phyloP scores from a whole-genome alignment of 2,329 filamentous ascomycete genomes.

The Cadophora sp. region DNA sequence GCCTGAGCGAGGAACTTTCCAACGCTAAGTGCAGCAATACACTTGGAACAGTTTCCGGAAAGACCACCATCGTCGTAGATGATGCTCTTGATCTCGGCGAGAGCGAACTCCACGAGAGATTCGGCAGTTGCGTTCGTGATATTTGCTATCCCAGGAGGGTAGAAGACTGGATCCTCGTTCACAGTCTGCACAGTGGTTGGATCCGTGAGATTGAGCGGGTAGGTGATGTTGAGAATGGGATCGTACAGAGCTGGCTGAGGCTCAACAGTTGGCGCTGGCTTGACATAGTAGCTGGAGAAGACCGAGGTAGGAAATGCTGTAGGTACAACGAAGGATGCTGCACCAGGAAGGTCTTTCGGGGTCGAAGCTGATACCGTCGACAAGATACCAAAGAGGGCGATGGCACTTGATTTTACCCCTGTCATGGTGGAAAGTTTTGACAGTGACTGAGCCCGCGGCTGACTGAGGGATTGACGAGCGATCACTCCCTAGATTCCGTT shows the following conservation, averaged over 20 bases:
- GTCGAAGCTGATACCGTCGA: slow-evolving; percentile 1
- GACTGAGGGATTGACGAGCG: background rate
- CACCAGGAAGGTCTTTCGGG: slow-evolving; percentile 42
- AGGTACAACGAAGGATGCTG: slow-evolving; percentile 49
- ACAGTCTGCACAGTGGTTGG: slow-evolving; percentile 56
- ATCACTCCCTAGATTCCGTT: background rate
- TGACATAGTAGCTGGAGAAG: slow-evolving; percentile 57
- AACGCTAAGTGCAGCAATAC: slow-evolving; percentile 56
- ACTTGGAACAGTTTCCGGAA: slow-evolving; percentile 57
- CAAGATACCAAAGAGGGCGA: background rate
- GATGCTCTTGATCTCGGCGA: slow-evolving; percentile 54
- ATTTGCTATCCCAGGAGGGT: slow-evolving; percentile 54
- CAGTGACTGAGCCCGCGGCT: background rate
- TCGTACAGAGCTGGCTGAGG: slow-evolving; percentile 61
- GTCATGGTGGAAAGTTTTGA: background rate
- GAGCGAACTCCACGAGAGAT: slow-evolving; percentile 50
- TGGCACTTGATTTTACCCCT: background rate
- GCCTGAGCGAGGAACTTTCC: slow-evolving; percentile 57
- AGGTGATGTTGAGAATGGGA: slow-evolving; percentile 60
- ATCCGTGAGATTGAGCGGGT: slow-evolving; percentile 59
- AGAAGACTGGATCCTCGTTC: slow-evolving; percentile 57
- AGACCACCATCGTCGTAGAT: slow-evolving; percentile 47
- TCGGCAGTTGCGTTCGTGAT: slow-evolving; percentile 49
- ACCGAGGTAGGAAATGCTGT: slow-evolving; percentile 57
- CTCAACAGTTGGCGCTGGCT: slow-evolving; percentile 52